These are phyloP conservation scores for Fusarium sp. DNA, from an alignment of 2,329 filamentous ascomycete genomes.

Conservation along the genomic window DNA sequence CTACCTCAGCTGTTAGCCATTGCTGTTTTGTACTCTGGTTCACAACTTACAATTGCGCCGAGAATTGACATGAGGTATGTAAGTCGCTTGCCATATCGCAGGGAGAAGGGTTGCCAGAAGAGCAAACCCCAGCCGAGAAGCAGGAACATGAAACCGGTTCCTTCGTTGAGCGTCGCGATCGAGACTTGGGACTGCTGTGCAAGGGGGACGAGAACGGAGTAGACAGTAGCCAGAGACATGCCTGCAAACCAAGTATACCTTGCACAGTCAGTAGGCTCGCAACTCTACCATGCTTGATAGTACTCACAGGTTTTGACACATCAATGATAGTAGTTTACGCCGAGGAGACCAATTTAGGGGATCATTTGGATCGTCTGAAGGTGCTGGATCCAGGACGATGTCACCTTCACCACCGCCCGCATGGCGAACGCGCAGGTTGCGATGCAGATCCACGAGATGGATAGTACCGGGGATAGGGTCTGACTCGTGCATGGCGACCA, in stretches of 20 bases:
- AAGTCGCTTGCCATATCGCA: conserved; percentile 56
- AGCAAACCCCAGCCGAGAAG: conserved; percentile 57
- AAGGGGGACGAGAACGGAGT: conserved; percentile 52
- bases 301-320: conserved; percentile 46
- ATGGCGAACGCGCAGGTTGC: conserved; percentile 47
- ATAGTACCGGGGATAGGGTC: conserved; percentile 51
- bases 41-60: conserved; percentile 41
- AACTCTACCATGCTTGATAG: accelerated
- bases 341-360: conserved; percentile 59
- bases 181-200: conserved; percentile 47
- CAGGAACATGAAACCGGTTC: conserved; percentile 55
- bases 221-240: conserved; percentile 52
- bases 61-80: conserved; percentile 52
- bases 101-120: conserved; percentile 59
- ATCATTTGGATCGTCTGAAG: conserved; percentile 60
- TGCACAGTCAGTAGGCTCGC: neutral
- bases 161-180: conserved; percentile 50
- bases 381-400: conserved; percentile 61
- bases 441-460: conserved; percentile 52
- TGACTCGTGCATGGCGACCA: neutral
- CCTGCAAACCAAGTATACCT: conserved; percentile 53
- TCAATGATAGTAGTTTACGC: conserved; percentile 41
- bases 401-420: conserved; percentile 46
- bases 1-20: neutral
- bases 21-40: accelerated